phyloP scores from a whole-genome alignment of 176 grass and related monocot genomes.

The Phragmites australis region DNA sequence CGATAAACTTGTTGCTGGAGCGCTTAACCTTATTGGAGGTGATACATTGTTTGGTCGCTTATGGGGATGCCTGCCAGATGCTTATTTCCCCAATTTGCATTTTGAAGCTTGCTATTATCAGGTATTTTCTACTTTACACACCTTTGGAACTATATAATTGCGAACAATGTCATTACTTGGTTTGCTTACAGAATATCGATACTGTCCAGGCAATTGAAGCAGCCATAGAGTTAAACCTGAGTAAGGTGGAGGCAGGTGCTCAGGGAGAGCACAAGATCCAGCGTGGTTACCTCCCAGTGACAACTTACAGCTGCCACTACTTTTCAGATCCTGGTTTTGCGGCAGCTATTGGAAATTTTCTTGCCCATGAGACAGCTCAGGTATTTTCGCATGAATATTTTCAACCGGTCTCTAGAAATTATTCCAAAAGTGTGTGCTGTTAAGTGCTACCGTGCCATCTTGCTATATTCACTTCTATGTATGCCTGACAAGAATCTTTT shows the following conservation, averaged over 20 bases:
- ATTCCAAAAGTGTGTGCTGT: constrained; percentile 9
- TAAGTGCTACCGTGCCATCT: not conserved
- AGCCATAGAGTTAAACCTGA: constrained; percentile 85
- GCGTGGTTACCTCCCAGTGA: constrained; percentile 92
- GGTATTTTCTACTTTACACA: constrained; percentile 46
- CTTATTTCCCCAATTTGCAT: constrained; percentile 92
- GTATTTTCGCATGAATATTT: constrained; percentile 43
- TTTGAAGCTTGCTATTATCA: constrained; percentile 99
- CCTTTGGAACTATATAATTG: constrained; percentile 2
- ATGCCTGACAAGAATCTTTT: constrained; percentile 29
- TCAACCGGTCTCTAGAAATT: constrained; percentile 20
- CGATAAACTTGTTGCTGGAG: constrained; percentile 68
- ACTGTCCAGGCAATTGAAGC: constrained; percentile 85
- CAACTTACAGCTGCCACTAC: constrained; percentile 90
- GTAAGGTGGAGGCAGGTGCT: constrained; percentile 91
- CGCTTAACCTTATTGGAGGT: constrained; percentile 94
- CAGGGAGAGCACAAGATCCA: constrained; percentile 99
- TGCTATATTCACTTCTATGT: constrained; percentile 23
- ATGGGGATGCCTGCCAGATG: constrained; percentile 89
- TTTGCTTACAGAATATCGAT: constrained; percentile 20
- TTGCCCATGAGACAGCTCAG: constrained; percentile 72
- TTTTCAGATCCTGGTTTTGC: constrained; percentile 78
- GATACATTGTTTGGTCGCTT: constrained; percentile 87
- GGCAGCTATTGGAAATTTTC: constrained; percentile 68
- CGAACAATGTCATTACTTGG: constrained; percentile 15